These are phyloP conservation scores for Clonostachys solani DNA, from an alignment of 2,329 filamentous ascomycete genomes.

Conservation along the genomic window DNA sequence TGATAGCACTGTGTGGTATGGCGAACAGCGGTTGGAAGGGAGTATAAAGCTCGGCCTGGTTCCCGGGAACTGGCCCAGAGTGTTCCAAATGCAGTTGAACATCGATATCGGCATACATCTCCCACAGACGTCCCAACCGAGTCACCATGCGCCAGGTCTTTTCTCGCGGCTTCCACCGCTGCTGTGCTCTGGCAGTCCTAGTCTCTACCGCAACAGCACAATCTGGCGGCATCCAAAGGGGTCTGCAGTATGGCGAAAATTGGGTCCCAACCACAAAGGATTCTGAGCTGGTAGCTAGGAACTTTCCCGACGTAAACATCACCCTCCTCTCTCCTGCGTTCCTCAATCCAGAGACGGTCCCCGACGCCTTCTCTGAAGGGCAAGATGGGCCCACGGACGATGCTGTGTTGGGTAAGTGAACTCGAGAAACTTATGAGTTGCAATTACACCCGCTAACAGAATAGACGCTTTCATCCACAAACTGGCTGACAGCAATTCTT, in stretches of 20 bases:
- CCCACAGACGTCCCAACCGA: too few relatives aligned
- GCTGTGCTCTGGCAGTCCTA: constrained; percentile 1
- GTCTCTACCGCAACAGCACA: constrained; percentile 1
- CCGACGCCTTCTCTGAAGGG: constrained; percentile 15
- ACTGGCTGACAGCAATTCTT: constrained; percentile 17
- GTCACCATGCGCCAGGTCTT: too few relatives aligned
- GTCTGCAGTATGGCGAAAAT: constrained; percentile 7
- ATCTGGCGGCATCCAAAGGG: constrained; percentile 2
- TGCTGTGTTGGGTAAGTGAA: constrained; percentile 15
- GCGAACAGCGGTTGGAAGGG: too few relatives aligned
- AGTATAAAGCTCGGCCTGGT: too few relatives aligned
- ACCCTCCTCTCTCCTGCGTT: constrained; percentile 20
- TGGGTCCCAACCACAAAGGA: constrained; percentile 14
- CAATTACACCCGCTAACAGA: background rate
- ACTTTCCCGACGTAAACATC: constrained; percentile 20
- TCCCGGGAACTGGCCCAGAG: too few relatives aligned
- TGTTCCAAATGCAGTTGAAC: too few relatives aligned
- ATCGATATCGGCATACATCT: too few relatives aligned
- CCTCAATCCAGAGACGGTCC: constrained; percentile 10
- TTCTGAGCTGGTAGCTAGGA: constrained; percentile 15
- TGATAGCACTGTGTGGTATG: too few relatives aligned
- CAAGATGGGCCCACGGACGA: constrained; percentile 21
- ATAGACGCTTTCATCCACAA: constrained; percentile 17
- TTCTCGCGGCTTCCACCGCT: too few relatives aligned
- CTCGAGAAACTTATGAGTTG: too few relatives aligned